Base-by-base conservation (phyloP, 148 eudicot genomes). In the Fagopyrum tataricum region DNA sequence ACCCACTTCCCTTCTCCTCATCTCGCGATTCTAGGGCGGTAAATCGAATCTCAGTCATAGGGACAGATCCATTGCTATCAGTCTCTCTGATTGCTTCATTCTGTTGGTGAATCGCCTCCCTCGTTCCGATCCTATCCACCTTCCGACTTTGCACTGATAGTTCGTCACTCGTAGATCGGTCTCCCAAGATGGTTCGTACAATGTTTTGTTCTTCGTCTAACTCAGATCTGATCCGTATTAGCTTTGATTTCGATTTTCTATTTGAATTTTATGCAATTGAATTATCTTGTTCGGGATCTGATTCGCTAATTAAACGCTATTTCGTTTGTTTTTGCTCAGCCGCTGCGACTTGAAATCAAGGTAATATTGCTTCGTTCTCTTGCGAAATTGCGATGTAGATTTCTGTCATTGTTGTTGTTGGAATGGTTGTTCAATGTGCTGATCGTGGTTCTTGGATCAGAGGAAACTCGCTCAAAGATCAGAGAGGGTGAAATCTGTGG, bases 401-500 rank as follows among this genome's bases (percentile, higher is more conserved):
- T 23, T 70, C 26, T 31, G 69, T 26, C 39, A 17, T 70, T 46
- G 18, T 20, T 70, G 37, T 70, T 24, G 7, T 43, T 70, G 51
- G 39, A 39, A 42, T 70, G 72, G 15, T 43, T 18, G 52, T 43
- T 43, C 14, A 44, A 17, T 44, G 48, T 51, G 26, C 26, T 70
- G 48, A 70, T 46, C 18, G 39, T 70, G 72, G 12, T 20, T 70
- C 20, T 70, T 70, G 72, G 4, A 70, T 79, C 83, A 90, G 92
- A 85, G 87, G 76, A 87, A 89, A 77, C 83, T 87, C 47, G 84
- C 89, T 14, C 92, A 91, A 72, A 82, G 81, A 56, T 86, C 97
- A 46, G 87, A 86, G 66, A 84, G 92, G 78, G 90, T 91, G 8
- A 91, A 91, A 61, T 91, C 89, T 5, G 87, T 91, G 51, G 94